Conservation (phyloP, 2,329 filamentous ascomycete genomes). For the Thelonectria olida region DNA sequence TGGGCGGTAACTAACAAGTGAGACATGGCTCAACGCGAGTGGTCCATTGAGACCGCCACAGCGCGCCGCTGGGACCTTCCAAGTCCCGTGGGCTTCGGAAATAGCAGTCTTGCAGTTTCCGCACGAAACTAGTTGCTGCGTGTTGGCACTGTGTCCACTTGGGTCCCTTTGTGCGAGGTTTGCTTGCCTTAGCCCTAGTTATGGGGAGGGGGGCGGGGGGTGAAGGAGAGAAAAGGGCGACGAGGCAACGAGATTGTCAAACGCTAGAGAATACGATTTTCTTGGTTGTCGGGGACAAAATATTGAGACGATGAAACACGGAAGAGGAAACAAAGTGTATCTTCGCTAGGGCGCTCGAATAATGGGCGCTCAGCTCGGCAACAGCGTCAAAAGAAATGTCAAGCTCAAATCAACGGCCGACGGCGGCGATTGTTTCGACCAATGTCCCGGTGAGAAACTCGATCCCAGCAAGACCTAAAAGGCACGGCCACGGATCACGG, state of each 20-base stretch:
- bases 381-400: constrained; percentile 11
- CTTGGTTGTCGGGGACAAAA: not conserved
- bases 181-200: constrained; percentile 32
- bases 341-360: not conserved
- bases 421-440: constrained; percentile 27
- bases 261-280: not conserved
- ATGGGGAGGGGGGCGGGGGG: constrained; percentile 20
- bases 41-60: constrained; percentile 40
- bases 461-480: constrained; percentile 5
- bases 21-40: constrained; percentile 39
- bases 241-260: constrained; percentile 10
- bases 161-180: constrained; percentile 30
- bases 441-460: constrained; percentile 6
- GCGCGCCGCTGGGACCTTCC: constrained; percentile 31
- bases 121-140: constrained; percentile 18
- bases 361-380: constrained; percentile 3
- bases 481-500: constrained; percentile 32
- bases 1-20: constrained; percentile 31
- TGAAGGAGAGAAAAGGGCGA: constrained; percentile 7
- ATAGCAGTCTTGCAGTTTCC: constrained; percentile 29
- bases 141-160: constrained; percentile 36
- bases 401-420: constrained; percentile 12
- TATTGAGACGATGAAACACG: not conserved
- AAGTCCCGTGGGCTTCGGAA: constrained; percentile 33
- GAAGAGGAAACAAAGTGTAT: not conserved